Evolutionary conservation across 1,139 yeast species (phyloP), one percentile per base, ranked within the genome.

Genomic region (Kazachstania sp.): DNA sequence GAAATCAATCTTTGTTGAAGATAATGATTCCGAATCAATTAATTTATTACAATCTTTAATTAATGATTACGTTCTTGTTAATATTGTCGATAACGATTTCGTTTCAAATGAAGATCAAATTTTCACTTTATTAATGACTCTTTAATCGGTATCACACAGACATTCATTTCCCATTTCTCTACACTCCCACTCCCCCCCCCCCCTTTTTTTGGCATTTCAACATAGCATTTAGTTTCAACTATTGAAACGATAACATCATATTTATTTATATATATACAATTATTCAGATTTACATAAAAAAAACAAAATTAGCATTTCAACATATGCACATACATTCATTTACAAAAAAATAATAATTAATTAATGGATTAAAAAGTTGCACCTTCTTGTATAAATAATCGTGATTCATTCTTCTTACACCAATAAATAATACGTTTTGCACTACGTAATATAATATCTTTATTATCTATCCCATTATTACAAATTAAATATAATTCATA

Each of bases 11-110:
- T 74, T 78, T 51, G 70, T 69, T 45, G 68, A 74, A n/a, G 57
- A 55, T 39, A 54, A 59, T 42, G 54, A 59, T 34, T 18, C 50
- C 26, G 61, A 62, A 13, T 61, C 72, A 35, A 64, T 60, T 23
- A 52, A 63, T 7, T 72, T 86, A 47, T 68, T 90, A 54, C 59
- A 70, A 34, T 57, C 64, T 2, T 65, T 87, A 47, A 74, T 79
- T 50, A 70, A 78, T 45, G 75, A 78, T 42, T 90, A 79, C 71
- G 81, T 81, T 41, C 75, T 92, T 60, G 83, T 94, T 59, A 90
- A 88, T 67, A 78, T 92, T 62, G 97, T 92, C 51, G 94, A 90
- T 69, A 92, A 92, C 64, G 90, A 90, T 62, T 92, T 63, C 52
- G 70, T 83, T 53, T 56, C 63, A 19, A 49, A 55, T 3, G 61